Conservation (phyloP, 2,329 filamentous ascomycete species). For the Bipolaris cookei region DNA sequence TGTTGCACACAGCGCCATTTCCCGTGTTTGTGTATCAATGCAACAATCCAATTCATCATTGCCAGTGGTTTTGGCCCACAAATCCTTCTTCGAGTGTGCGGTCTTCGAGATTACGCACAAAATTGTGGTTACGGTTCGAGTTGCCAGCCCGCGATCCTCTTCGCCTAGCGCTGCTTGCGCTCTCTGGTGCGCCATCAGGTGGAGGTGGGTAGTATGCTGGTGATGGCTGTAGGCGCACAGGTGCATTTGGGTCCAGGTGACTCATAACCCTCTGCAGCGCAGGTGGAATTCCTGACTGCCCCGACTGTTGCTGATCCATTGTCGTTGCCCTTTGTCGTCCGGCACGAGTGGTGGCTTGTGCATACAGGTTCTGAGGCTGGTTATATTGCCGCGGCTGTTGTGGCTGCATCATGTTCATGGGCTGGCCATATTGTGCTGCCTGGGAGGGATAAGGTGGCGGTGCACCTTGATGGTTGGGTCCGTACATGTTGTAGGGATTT, state of each 20-base stretch:
- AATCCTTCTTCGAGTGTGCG: constrained; percentile 92
- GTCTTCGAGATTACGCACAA: constrained; percentile 94
- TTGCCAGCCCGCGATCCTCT: constrained; percentile 74
- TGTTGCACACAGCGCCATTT: constrained; percentile 6
- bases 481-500: constrained; percentile 83
- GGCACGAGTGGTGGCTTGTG: constrained; percentile 76
- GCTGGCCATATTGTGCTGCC: constrained; percentile 58
- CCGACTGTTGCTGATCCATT: constrained; percentile 92
- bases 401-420: constrained; percentile 61
- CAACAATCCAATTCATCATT: constrained; percentile 51
- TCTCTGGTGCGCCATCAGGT: constrained; percentile 77
- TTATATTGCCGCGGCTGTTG: constrained; percentile 49
- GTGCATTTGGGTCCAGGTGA: constrained; percentile 91
- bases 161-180: constrained; percentile 69
- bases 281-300: constrained; percentile 88
- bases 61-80: constrained; percentile 74
- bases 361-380: constrained; percentile 74
- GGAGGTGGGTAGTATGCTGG: constrained; percentile 97
- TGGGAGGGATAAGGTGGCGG: constrained; percentile 83
- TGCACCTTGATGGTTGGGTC: constrained; percentile 67
- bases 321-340: constrained; percentile 90
- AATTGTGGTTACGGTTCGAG: constrained; percentile 74
- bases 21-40: constrained; percentile 11
- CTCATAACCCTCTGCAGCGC: constrained; percentile 94
- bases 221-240: constrained; percentile 91